Conservation (phyloP, 1,139 yeast species). For the Suhomyces bolitotheri region DNA sequence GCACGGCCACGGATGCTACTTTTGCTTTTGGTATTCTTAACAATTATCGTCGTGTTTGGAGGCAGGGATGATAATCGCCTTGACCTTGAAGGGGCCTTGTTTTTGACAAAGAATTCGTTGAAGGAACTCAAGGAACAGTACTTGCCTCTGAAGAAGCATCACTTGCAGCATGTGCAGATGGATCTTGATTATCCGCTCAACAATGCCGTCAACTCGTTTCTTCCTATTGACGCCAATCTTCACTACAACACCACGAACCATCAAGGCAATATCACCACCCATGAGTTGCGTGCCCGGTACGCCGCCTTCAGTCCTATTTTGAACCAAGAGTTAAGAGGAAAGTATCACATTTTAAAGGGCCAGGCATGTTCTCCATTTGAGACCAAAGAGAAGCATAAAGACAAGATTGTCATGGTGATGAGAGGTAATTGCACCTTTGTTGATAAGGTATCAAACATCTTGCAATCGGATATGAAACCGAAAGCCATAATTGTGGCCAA, state of each 20-base stretch:
- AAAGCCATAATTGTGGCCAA: conserved; percentile 42
- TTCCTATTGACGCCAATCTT: conserved; percentile 44
- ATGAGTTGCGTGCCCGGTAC: conserved; percentile 38
- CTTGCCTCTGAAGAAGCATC: conserved; percentile 9
- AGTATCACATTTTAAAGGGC: conserved; percentile 29
- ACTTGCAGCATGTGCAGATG: conserved; percentile 11
- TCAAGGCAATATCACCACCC: conserved; percentile 18
- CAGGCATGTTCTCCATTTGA: conserved; percentile 31
- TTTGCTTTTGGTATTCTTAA: conserved; percentile 13
- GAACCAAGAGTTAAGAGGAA: conserved; percentile 23
- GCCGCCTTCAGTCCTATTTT: conserved; percentile 47
- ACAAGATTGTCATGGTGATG: conserved; percentile 35
- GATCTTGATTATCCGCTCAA: conserved; percentile 39
- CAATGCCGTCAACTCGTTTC: conserved; percentile 41
- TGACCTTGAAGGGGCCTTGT: conserved; percentile 31
- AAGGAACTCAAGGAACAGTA: conserved; percentile 25
- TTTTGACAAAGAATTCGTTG: conserved; percentile 28
- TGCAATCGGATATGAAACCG: conserved; percentile 33
- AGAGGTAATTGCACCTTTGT: conserved; percentile 49
- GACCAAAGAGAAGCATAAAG: conserved; percentile 17
- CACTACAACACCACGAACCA: conserved; percentile 30
- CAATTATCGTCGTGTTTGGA: conserved; percentile 11
- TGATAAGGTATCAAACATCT: conserved; percentile 35
- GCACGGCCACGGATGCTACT: conserved; percentile 17
- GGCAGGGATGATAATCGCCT: conserved; percentile 13